Base-by-base conservation (phyloP, 78 protist species). In the Diacronema lutheri region DNA sequence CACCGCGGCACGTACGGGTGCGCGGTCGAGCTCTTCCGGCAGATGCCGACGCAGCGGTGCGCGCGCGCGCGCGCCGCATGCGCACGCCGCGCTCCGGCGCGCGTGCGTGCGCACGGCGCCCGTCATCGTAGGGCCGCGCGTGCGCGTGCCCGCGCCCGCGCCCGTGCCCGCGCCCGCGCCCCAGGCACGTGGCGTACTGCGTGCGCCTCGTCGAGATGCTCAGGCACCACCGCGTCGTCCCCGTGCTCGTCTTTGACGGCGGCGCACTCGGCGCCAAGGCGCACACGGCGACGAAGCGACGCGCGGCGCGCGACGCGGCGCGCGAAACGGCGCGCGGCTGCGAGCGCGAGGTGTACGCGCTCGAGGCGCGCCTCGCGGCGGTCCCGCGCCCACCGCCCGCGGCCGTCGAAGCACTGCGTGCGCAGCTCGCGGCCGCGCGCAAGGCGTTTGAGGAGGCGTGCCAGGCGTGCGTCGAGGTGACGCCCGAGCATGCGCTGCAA, bases 181-280 rank as follows among this genome's bases (percentile, higher is more conserved):
- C 50, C 7, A 44, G 50, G n/a, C 31, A 68, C 76, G 20, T 68
- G 40, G 16, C 7, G 31, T 68, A 68, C 76, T 68, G 76, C 76
- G 0, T 44, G 26, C 35, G 23, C 14, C 25, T 35, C 21, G 41
- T 26, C 21, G 2, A 1, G 33, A 50, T 68, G 46, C 46, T 68
- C n/a, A 13, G 0, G n/a, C 6, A 21, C 31, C 25, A 7, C 26
- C 5, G 50, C n/a, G 0, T 35, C 35, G 0, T 1, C n/a, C 37
- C 35, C 26, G n/a, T 68, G 31, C 14, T 68, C 76, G 76, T 68
- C 10, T 68, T 68, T 12, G 76, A 68, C 76, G 76, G 76, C 55
- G 19, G 38, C 21, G 0, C 33, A 1, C 41, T 68, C 23, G n/a
- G 50, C 26, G 76, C 76, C 76, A 68, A 68, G 76, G 25, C 14